Evolutionary conservation across 1,284 basidiomycete species (phyloP).

Genomic region (Cryptococcus wingfieldii): DNA sequence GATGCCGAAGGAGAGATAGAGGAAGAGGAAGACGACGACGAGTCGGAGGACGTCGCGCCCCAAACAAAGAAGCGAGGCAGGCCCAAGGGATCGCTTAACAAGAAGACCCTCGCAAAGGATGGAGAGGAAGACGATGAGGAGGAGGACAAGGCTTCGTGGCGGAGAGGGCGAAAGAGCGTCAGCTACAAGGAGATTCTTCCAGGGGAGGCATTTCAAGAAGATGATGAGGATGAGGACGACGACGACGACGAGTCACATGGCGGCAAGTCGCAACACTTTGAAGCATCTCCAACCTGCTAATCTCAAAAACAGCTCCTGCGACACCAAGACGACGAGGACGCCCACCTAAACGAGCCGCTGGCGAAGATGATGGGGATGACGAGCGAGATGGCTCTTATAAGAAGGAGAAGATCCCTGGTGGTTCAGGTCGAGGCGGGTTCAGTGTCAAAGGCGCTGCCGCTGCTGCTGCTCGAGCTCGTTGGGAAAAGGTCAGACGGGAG

Average conservation of each 20-base stretch:
- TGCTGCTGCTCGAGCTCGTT: conserved; percentile 43
- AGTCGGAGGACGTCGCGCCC: not conserved
- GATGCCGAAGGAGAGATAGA: conserved; percentile 15
- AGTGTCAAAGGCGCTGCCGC: conserved; percentile 45
- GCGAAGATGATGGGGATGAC: conserved; percentile 15
- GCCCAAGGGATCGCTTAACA: conserved; percentile 6
- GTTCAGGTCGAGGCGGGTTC: conserved; percentile 44
- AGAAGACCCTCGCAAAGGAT: conserved; percentile 9
- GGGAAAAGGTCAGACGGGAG: conserved; percentile 43
- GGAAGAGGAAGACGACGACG: conserved; percentile 8
- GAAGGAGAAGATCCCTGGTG: conserved; percentile 29
- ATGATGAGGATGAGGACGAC: conserved; percentile 13
- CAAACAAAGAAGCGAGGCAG: not conserved
- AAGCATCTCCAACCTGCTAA: not conserved
- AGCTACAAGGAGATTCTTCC: conserved; percentile 18
- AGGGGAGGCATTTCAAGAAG: conserved; percentile 8
- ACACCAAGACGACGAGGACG: conserved; percentile 9
- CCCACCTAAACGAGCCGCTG: conserved; percentile 4
- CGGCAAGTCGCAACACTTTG: not conserved
- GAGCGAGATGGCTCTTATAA: conserved; percentile 20
- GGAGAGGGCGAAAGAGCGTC: conserved; percentile 14
- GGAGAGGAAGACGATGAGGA: conserved; percentile 15
- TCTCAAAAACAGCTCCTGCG: not conserved
- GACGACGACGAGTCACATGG: conserved; percentile 9
- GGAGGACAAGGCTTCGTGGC: conserved; percentile 7